These are phyloP conservation scores for Massariosphaeria phaeospora DNA, from an alignment of 495 filamentous ascomycete genomes.

Conservation along the genomic window DNA sequence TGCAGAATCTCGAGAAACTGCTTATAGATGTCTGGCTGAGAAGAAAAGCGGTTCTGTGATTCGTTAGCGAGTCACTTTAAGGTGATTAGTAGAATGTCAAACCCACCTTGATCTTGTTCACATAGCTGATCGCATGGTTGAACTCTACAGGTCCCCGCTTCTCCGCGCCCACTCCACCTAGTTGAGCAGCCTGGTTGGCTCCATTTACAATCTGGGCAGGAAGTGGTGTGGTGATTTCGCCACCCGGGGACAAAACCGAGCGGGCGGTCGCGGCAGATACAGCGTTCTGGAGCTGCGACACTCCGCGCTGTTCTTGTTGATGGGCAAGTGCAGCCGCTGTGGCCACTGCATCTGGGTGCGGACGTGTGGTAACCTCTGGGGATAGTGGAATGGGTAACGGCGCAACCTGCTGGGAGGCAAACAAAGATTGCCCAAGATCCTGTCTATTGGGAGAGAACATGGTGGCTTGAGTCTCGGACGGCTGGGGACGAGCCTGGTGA, in stretches of 20 bases:
- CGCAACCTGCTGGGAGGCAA: constrained; percentile 33
- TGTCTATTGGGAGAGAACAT: constrained; percentile 39
- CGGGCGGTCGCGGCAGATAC: constrained; percentile 56
- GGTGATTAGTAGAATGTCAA: too few species aligned
- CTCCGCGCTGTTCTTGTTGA: constrained; percentile 75
- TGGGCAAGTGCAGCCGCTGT: constrained; percentile 54
- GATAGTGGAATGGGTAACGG: constrained; percentile 36
- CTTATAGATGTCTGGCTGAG: constrained; percentile 97
- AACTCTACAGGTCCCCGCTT: constrained; percentile 96
- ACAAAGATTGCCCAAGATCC: constrained; percentile 33
- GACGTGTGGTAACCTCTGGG: constrained; percentile 45
- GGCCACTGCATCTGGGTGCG: constrained; percentile 42
- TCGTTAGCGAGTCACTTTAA: not conserved
- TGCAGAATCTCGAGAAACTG: constrained; percentile 98
- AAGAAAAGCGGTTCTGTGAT: constrained; percentile 78
- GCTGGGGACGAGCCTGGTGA: constrained; percentile 20
- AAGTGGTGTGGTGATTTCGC: constrained; percentile 45
- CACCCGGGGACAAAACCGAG: constrained; percentile 32
- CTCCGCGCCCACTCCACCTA: constrained; percentile 58
- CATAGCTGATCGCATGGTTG: constrained; percentile 99
- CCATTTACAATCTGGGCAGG: constrained; percentile 41
- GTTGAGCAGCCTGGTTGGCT: constrained; percentile 47
- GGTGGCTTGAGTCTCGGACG: constrained; percentile 27
- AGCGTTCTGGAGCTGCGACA: constrained; percentile 74
- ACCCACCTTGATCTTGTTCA: constrained; percentile 97